Evolutionary conservation across 2,329 filamentous ascomycete genomes (phyloP), one percentile per base, ranked within the genome.

Genomic region (Penicillium decumbens): DNA sequence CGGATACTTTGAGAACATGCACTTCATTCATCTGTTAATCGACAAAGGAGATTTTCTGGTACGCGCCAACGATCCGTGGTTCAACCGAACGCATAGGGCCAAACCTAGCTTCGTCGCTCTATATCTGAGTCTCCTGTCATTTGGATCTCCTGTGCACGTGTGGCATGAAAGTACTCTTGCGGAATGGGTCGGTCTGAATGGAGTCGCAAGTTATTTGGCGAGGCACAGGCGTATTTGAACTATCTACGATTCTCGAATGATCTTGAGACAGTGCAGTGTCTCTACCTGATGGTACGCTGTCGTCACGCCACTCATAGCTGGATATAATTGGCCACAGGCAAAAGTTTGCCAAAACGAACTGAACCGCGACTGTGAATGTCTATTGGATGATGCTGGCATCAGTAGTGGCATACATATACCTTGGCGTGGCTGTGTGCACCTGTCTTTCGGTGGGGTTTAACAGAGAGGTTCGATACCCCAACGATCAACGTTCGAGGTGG

Each of bases 261-360:
- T 23, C 55, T 78, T 25, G 73, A 77, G 45, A 75, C 73, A 49
- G 73, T 77, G 3, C 75, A 78, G 46, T 74, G 72, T 38, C 68
- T 75, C 29, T 74, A 77, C 51, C 65, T 77, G 6, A 68, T 78
- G 67, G 73, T 73, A 49, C 29, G 56, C 10, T 58, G 0, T 15
- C 1, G 3, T n/a, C 23, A 5, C 10, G 1, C 1, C 10, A 10
- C n/a, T 20, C 6, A 25, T 18, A 1, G 9, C 12, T 20, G 39
- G 6, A 10, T 25, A 7, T n/a, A 42, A 30, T 41, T 50, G 20
- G 56, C 12, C 12, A 6, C 30, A 74, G 72, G 71, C 74, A 6
- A 77, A 77, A 56, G 68, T 77, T 3, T 77, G 74, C 51, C 75
- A 77, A 49, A 76, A 77, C 43, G 74, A 77, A 50, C 63, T 78